Evolutionary conservation across 148 eudicot genomes (phyloP), one percentile per base, ranked within the genome.

Genomic region (Mesembryanthemum crystallinum): DNA sequence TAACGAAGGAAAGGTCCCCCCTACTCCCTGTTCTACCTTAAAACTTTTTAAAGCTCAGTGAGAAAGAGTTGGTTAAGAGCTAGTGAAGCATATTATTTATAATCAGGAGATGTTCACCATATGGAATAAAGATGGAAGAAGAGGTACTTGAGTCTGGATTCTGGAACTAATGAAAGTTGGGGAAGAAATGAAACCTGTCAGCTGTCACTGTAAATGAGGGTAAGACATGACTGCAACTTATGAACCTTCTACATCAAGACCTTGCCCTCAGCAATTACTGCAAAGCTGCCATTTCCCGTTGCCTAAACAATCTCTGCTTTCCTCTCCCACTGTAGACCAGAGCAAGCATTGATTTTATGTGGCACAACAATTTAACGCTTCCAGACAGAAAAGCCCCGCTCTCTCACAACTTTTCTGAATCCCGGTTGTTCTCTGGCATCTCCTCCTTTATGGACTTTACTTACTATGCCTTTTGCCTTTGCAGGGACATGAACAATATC

Each of bases 201-300:
- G n/a, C n/a, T n/a, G n/a, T n/a, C n/a, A n/a, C n/a, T n/a, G n/a
- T n/a, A n/a, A n/a, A n/a, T n/a, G n/a, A n/a, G n/a, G n/a, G n/a
- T n/a, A n/a, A n/a, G n/a, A n/a, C n/a, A n/a, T n/a, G n/a, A n/a
- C n/a, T n/a, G n/a, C n/a, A n/a, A n/a, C n/a, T n/a, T n/a, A n/a
- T n/a, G n/a, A n/a, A n/a, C n/a, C n/a, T n/a, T n/a, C n/a, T 42
- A 86, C 90, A 73, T 92, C 94, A 78, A 95, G 97, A 70, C 99
- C 98, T 83, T 90, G 99, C n/a, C n/a, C n/a, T n/a, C n/a, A n/a
- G 85, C 82, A 92, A 77, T 84, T 92, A 98, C 67, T 88, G 90
- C 85, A 95, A 80, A 64, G 99, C 99, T 76, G 90, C 89, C 85
- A 92, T 85, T 63, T 97, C 77, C 94, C 88, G 77, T 43, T 9